Percentiles rank a stretch among this genome's conserved stretches.
These are phyloP conservation scores for Colletotrichum eremochloae DNA, from an alignment of 2,329 filamentous ascomycete species.

Conservation along the genomic window DNA sequence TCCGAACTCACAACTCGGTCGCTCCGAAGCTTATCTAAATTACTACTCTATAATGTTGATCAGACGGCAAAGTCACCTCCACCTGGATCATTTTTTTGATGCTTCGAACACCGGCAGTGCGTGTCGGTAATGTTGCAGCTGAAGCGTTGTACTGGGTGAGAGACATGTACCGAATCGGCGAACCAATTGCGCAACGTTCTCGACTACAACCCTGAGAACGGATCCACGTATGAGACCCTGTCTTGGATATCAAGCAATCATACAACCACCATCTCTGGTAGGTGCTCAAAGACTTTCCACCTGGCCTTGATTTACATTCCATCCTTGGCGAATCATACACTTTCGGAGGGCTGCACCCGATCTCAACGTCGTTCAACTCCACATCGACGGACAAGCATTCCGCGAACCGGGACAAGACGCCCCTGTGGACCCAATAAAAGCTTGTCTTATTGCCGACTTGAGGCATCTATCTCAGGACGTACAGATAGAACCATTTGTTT, in stretches of 20 bases:
- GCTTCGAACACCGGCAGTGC: background rate
- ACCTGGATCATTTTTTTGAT: background rate
- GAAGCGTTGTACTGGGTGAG: conserved; percentile 16
- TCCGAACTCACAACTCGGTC: conserved; percentile 1
- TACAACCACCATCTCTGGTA: background rate
- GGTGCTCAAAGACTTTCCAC: background rate
- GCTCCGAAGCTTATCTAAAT: conserved; percentile 16
- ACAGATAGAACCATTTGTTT: background rate
- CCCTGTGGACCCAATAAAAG: background rate
- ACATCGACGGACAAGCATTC: background rate
- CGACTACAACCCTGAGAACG: background rate
- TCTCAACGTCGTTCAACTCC: background rate
- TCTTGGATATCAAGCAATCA: background rate
- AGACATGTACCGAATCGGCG: conserved; percentile 20
- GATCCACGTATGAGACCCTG: conserved; percentile 3
- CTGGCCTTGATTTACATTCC: background rate
- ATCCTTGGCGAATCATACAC: background rate
- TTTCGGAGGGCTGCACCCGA: background rate
- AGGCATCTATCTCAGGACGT: too few species aligned
- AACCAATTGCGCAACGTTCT: conserved; percentile 24
- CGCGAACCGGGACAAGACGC: background rate
- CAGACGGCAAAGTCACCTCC: conserved; percentile 10
- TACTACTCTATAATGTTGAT: conserved; percentile 24
- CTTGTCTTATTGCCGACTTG: background rate
- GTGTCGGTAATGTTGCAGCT: too few species aligned